A percentile compares a stretch with the other conserved stretches of the same genome.
Conservation (phyloP, 2,329 filamentous ascomycete genomes). For the Claviceps citrina region DNA sequence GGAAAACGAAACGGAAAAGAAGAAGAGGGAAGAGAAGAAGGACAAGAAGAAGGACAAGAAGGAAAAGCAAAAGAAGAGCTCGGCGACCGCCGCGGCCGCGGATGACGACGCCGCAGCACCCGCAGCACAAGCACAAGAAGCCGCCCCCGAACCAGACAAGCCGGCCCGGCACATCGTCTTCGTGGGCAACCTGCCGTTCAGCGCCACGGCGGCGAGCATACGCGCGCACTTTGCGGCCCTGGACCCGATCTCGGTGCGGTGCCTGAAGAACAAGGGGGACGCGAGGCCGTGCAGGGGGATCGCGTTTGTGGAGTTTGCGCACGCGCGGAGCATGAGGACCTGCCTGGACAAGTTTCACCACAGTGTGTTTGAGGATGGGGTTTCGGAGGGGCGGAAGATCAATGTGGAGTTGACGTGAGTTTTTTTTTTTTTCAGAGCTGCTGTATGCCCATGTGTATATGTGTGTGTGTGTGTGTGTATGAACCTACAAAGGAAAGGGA, state of each 20-base stretch:
- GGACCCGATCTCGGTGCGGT: constrained; percentile 34
- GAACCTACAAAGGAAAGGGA: too few species aligned
- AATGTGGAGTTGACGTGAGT: constrained; percentile 82
- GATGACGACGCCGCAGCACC: constrained; percentile 6
- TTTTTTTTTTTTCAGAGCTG: neutral
- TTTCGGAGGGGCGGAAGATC: constrained; percentile 51
- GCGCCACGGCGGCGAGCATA: constrained; percentile 55
- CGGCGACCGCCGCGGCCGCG: constrained; percentile 9
- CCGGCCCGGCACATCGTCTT: constrained; percentile 19
- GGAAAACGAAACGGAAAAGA: constrained; percentile 21
- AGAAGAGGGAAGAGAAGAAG: constrained; percentile 7
- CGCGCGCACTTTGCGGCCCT: constrained; percentile 64
- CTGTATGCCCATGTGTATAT: too few species aligned
- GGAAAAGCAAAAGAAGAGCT: too few species aligned
- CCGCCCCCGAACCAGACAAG: constrained; percentile 10
- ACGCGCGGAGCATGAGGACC: constrained; percentile 81
- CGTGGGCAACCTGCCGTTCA: constrained; percentile 72
- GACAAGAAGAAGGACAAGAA: neutral
- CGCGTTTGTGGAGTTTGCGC: constrained; percentile 79
- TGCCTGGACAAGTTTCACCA: constrained; percentile 87
- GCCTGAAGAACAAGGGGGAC: constrained; percentile 51
- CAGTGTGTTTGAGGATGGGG: constrained; percentile 50
- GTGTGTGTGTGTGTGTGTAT: neutral
- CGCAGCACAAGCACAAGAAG: too few species aligned
- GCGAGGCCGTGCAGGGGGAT: constrained; percentile 53